Base-by-base conservation (phyloP, 2,329 filamentous ascomycete species). In the Aulographum hederae region DNA sequence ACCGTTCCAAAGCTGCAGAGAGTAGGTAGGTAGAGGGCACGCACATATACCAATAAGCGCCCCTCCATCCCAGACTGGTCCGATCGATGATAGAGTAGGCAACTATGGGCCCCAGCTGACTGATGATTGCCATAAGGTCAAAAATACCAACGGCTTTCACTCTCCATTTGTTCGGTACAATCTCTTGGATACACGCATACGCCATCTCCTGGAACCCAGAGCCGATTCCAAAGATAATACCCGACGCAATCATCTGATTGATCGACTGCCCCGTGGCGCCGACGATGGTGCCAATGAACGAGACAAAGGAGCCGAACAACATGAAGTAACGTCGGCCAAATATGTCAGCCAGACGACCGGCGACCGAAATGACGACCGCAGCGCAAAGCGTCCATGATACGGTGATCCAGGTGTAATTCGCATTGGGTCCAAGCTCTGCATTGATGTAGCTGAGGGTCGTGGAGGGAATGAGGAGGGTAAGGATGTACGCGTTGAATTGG, bases 141-240 rank as follows among this genome's bases (percentile, higher is more conserved):
- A 23, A 23, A 6, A 23, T 6, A 6, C 20, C 20, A 6, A 23
- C n/a, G 6, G 20, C n/a, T n/a, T 6, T 23, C 20, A 23, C n/a
- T n/a, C 20, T 6, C 20, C 20, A 23, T n/a, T 40, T 37, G 25
- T 45, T 46, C 14, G 46, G 46, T 11, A 47, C 46, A 3, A 47
- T 37, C 33, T 48, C 42, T 37, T 48, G 44, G 11, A 47, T 44
- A n/a, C 43, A 44, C 20, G 44, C 53, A 38, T 53, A 58, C 11
- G 48, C 45, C 42, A 56, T 50, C 33, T 59, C 53, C 28, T 54
- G 45, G 33, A 58, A 53, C 2, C 54, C 54, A 14, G 46, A 46
- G 4, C 53, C 54, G n/a, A 48, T 43, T 12, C 56, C 54, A 32
- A 59, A 56, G 15, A 59, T 41, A 6, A 47, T 51, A 11, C 54